Evolutionary conservation across 1,284 basidiomycete genomes (phyloP).

Genomic region (Moesziomyces aphidis): DNA sequence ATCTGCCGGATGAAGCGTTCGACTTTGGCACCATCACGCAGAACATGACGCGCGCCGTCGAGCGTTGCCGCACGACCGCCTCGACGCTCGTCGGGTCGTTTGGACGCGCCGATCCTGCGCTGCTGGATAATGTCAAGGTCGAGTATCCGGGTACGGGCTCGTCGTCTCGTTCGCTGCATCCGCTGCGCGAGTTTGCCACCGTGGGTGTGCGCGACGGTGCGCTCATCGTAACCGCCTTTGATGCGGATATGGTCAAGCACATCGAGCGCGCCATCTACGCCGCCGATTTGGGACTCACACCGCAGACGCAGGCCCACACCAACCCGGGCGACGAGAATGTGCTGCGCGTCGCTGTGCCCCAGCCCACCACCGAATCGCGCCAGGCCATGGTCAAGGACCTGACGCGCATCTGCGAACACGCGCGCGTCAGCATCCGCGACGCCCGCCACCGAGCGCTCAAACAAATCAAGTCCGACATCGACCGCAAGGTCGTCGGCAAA

Average conservation of each 20-base stretch:
- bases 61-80: conserved; percentile 45
- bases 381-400: conserved; percentile 58
- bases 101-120: conserved; percentile 55
- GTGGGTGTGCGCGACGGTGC: conserved; percentile 62
- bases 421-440: conserved; percentile 56
- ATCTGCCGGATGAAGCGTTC: conserved; percentile 56
- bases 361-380: conserved; percentile 63
- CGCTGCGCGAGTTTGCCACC: conserved; percentile 62
- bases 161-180: conserved; percentile 34
- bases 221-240: conserved; percentile 62
- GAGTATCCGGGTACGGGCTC: conserved; percentile 17
- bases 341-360: conserved; percentile 60
- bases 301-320: conserved; percentile 42
- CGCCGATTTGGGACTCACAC: conserved; percentile 56
- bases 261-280: conserved; percentile 65
- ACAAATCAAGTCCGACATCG: conserved; percentile 62
- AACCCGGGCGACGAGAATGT: conserved; percentile 57
- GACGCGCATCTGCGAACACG: conserved; percentile 63
- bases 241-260: conserved; percentile 59
- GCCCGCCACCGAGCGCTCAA: conserved; percentile 63
- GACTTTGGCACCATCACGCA: conserved; percentile 37
- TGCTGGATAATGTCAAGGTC: conserved; percentile 59
- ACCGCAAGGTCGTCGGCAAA: conserved; percentile 60
- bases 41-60: conserved; percentile 55
- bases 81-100: conserved; percentile 49